Evolutionary conservation across 2,329 filamentous ascomycete species (phyloP), one percentile per base, ranked within the genome.

Genomic region (Talaromyces sp.): DNA sequence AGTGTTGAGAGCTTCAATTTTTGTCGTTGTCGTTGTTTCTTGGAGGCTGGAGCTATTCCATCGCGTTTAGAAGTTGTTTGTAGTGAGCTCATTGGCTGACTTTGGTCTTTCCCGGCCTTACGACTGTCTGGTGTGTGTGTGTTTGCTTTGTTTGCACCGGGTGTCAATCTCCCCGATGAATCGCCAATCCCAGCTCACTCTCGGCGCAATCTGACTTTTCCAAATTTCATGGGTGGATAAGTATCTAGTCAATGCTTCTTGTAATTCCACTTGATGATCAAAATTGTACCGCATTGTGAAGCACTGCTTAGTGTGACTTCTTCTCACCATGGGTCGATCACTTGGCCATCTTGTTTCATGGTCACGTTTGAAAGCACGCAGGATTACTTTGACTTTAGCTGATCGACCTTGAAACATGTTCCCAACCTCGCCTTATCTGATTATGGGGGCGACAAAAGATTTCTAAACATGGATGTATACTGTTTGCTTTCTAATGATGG

Each of bases 1-100:
- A 24, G 33, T 14, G 10, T 39, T 56, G n/a, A 39, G 31, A 14
- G 33, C 3, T 19, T 37, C 16, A 54, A 19, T 52, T 11, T 31
- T n/a, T 52, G 48, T 54, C 50, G n/a, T 35, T 54, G 50, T 54
- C 31, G 50, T 54, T 54, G 50, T 54, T 35, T n/a, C 33, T 56
- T 56, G 19, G 10, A 56, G 52, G 33, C 50, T 54, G 50, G 50
- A 54, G 50, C 27, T 52, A 54, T 31, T 27, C n/a, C 6, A 35
- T 22, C 31, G 50, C 33, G 33, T 37, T 31, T 8, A 11, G 48
- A 48, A 54, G 31, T 54, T 54, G 50, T 19, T 33, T 35, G 9
- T 9, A 19, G 27, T 33, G 24, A 52, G 16, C 10, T 54, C 10
- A 54, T 54, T 54, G 50, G 50, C 50, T 22, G 31, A n/a, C 31